Percentiles rank a stretch among this genome's conserved stretches.
Evolutionary conservation across 169 alveolate species (phyloP).

Genomic region (Neospora caninum): DNA sequence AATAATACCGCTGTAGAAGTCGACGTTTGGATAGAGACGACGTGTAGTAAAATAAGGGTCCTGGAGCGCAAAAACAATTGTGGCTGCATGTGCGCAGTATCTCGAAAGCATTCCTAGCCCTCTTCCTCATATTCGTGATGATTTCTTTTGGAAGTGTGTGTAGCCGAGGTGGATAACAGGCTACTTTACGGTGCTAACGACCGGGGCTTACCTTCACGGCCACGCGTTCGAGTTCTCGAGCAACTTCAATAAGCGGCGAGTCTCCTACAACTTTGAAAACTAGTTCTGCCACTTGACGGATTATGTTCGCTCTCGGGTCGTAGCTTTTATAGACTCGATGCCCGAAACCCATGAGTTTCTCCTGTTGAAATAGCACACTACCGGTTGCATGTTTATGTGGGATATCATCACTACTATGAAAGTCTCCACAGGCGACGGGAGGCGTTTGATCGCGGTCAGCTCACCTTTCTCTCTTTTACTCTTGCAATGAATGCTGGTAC

Average conservation of each 20-base stretch:
- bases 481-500: constrained; percentile 76
- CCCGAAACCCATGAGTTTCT: constrained; percentile 90
- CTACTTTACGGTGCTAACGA: not conserved
- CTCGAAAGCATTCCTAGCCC: no score
- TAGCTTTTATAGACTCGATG: constrained; percentile 90
- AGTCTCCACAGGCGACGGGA: not conserved
- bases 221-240: constrained; percentile 83
- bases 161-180: constrained; percentile 1
- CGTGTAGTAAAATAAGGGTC: constrained; percentile 87
- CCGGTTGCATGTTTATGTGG: not conserved
- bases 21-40: constrained; percentile 93
- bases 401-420: not conserved
- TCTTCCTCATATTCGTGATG: not conserved
- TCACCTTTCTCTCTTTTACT: constrained; percentile 80
- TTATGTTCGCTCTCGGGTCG: constrained; percentile 87
- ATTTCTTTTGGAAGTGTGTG: not conserved
- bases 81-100: not conserved
- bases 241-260: constrained; percentile 79
- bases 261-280: constrained; percentile 79
- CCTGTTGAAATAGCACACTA: not conserved
- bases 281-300: constrained; percentile 81
- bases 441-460: not conserved
- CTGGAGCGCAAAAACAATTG: not conserved
- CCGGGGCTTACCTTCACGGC: constrained; percentile 71
- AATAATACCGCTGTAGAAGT: constrained; percentile 89